Conservation (phyloP, 1,139 yeast genomes). For the Taphrina communis region DNA sequence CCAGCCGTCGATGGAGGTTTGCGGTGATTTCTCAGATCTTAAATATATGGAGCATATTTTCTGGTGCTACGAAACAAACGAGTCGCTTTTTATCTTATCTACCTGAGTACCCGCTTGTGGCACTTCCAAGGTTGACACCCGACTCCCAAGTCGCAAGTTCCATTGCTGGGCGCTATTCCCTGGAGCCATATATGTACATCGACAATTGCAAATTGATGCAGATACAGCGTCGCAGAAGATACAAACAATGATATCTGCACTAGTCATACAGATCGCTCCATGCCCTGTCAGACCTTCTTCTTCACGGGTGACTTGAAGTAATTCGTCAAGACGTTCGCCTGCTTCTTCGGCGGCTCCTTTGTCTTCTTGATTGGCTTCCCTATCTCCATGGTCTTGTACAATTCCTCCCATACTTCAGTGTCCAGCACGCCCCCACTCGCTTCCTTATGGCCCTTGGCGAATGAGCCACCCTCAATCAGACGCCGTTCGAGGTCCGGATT, state of each 20-base stretch:
- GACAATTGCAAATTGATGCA: not conserved
- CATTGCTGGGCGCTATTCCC: not conserved
- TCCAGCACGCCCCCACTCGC: conserved; percentile 39
- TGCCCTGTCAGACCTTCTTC: conserved; percentile 21
- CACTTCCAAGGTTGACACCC: not conserved
- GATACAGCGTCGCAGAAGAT: no score
- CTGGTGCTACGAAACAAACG: conserved; percentile 3
- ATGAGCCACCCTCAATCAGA: conserved; percentile 21
- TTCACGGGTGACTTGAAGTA: conserved; percentile 28
- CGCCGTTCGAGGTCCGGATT: conserved; percentile 22
- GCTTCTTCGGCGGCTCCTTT: conserved; percentile 21
- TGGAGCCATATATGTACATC: not conserved
- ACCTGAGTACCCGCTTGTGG: conserved; percentile 13
- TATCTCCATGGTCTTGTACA: conserved; percentile 31
- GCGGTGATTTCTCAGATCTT: no score
- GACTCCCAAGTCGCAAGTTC: not conserved
- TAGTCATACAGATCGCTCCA: not conserved
- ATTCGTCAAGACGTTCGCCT: conserved; percentile 31
- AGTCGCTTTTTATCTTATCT: conserved; percentile 11
- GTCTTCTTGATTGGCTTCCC: conserved; percentile 36
- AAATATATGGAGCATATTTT: not conserved
- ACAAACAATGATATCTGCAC: not conserved
- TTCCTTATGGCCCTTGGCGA: conserved; percentile 37
- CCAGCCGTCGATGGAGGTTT: no score
- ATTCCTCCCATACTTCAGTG: conserved; percentile 24